phyloP scores from a whole-genome alignment of 129 eudicot species.

The Lonicera japonica region DNA sequence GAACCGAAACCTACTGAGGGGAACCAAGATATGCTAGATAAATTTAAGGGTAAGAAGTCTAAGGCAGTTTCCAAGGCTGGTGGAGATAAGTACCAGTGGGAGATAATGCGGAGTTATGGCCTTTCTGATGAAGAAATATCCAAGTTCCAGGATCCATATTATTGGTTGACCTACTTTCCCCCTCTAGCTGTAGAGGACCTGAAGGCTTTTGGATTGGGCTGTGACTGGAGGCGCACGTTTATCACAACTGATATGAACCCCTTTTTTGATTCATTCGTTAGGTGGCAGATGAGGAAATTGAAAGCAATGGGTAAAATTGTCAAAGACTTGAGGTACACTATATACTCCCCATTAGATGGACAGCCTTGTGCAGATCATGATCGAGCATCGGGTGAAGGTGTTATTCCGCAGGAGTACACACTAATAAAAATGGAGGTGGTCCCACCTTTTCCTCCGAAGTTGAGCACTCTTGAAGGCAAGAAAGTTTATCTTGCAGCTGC shows the following conservation, averaged over 20 bases:
- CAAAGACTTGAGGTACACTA: constrained; percentile 68
- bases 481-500: constrained; percentile 90
- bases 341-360: constrained; percentile 78
- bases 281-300: constrained; percentile 82
- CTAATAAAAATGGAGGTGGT: constrained; percentile 83
- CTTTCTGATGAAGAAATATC: constrained; percentile 71
- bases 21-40: constrained; percentile 31
- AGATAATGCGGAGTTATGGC: constrained; percentile 82
- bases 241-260: constrained; percentile 81
- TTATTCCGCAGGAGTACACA: constrained; percentile 82
- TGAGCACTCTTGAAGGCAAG: constrained; percentile 66
- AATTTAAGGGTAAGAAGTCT: constrained; percentile 78
- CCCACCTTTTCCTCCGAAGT: constrained; percentile 70
- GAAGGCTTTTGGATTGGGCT: constrained; percentile 79
- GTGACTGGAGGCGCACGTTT: constrained; percentile 85
- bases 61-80: constrained; percentile 68
- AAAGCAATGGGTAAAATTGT: constrained; percentile 67
- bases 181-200: constrained; percentile 87
- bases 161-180: constrained; percentile 71
- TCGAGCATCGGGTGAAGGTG: constrained; percentile 95
- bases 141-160: constrained; percentile 58
- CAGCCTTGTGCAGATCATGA: constrained; percentile 96
- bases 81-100: constrained; percentile 72
- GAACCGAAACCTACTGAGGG: constrained; percentile 34
- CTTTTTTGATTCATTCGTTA: constrained; percentile 70